Conservation (phyloP, 2,329 filamentous ascomycete species). For the Aspergillus sp. region DNA sequence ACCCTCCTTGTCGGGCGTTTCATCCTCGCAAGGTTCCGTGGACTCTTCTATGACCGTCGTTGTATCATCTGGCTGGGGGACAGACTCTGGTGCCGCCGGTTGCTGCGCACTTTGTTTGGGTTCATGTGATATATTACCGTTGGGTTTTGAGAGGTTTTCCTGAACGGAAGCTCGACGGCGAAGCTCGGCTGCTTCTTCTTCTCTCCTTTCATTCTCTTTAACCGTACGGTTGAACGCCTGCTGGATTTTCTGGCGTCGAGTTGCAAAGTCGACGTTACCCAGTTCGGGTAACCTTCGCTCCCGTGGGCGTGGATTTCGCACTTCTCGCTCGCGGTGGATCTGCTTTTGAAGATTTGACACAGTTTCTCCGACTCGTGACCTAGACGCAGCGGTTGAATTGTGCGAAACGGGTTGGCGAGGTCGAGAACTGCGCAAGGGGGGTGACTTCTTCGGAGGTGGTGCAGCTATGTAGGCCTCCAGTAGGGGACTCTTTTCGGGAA, state of each 20-base stretch:
- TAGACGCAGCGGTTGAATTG: constrained; percentile 70
- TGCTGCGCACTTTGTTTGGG: constrained; percentile 22
- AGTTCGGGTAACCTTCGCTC: constrained; percentile 57
- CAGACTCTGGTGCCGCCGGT: constrained; percentile 4
- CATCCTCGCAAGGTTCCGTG: constrained; percentile 13
- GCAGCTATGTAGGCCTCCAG: constrained; percentile 74
- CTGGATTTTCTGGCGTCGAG: constrained; percentile 77
- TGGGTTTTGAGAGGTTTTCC: constrained; percentile 47
- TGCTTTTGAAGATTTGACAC: constrained; percentile 46
- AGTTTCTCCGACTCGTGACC: constrained; percentile 63
- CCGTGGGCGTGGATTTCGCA: constrained; percentile 33
- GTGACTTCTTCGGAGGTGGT: constrained; percentile 71
- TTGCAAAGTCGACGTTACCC: constrained; percentile 80
- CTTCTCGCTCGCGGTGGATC: constrained; percentile 32
- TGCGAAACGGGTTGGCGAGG: constrained; percentile 77
- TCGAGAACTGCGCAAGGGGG: constrained; percentile 75
- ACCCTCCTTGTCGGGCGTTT: constrained; percentile 8
- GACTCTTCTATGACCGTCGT: constrained; percentile 25
- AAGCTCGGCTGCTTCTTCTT: constrained; percentile 56
- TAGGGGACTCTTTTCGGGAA: constrained; percentile 54
- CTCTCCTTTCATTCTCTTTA: constrained; percentile 63
- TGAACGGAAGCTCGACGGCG: constrained; percentile 39
- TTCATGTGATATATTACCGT: constrained; percentile 33
- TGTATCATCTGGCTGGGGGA: constrained; percentile 20
- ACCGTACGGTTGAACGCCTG: constrained; percentile 84